Evolutionary conservation across 345 rosid genomes (phyloP).

Genomic region (Citrus sp.): DNA sequence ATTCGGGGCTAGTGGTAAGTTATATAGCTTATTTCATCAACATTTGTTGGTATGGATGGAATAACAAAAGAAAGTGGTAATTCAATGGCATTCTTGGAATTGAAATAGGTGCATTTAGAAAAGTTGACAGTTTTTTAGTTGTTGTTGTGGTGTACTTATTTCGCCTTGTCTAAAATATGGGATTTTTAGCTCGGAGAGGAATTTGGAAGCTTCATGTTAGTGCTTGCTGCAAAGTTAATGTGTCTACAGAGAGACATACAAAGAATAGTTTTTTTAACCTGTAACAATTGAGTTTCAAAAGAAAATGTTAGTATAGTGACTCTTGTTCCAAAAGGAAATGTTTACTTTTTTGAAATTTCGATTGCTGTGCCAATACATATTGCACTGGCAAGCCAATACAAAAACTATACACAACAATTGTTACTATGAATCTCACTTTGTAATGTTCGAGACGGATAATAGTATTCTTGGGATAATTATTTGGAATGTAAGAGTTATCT

Average conservation of each 20-base stretch:
- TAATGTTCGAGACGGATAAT: no score
- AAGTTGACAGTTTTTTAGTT: not conserved
- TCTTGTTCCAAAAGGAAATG: no score
- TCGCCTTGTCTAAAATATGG: not conserved
- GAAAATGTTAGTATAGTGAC: no score
- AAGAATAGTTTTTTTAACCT: not conserved
- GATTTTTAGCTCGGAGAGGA: not conserved
- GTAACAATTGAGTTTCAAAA: not conserved
- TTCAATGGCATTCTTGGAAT: not conserved
- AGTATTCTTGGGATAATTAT: no score
- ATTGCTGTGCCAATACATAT: no score
- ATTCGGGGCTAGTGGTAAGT: not conserved
- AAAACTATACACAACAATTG: no score
- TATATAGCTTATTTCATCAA: not conserved
- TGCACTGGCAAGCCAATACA: no score
- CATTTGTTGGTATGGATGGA: not conserved
- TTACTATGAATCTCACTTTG: no score
- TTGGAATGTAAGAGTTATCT: no score
- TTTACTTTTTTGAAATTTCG: no score
- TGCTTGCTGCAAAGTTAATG: not conserved
- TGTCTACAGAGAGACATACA: not conserved
- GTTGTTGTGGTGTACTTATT: not conserved
- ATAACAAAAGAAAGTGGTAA: not conserved
- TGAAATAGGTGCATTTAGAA: not conserved
- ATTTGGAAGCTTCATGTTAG: not conserved